These are phyloP conservation scores for Melampsora occidentalis DNA, from an alignment of 1,284 basidiomycete genomes.

Conservation along the genomic window DNA sequence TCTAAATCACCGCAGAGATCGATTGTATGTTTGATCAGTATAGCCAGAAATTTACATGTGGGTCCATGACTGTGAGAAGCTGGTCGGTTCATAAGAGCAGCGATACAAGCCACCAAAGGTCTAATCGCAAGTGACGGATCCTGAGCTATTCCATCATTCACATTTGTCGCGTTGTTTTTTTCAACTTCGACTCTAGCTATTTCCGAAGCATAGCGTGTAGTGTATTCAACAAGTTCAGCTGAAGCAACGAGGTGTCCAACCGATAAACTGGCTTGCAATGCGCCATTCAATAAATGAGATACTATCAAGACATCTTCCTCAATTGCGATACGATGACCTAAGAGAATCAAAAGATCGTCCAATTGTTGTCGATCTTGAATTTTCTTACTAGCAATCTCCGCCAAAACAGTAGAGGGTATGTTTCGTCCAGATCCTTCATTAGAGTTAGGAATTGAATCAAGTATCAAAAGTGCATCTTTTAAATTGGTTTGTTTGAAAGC, in stretches of 20 bases:
- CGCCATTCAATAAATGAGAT: conserved; percentile 33
- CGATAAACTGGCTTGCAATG: conserved; percentile 33
- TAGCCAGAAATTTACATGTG: conserved; percentile 16
- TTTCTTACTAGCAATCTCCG: conserved; percentile 27
- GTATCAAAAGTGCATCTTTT: conserved; percentile 1
- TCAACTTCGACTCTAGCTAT: conserved; percentile 39
- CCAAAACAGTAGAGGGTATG: conserved; percentile 35
- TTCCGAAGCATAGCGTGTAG: conserved; percentile 35
- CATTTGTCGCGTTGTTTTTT: not conserved
- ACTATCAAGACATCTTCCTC: conserved; percentile 20
- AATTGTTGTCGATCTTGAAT: conserved; percentile 12
- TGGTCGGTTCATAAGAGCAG: conserved; percentile 25
- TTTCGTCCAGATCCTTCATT: not conserved
- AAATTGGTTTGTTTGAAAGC: conserved; percentile 28
- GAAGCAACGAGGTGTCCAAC: conserved; percentile 28
- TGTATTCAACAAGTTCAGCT: conserved; percentile 26
- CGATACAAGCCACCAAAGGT: conserved; percentile 37
- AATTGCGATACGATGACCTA: conserved; percentile 38
- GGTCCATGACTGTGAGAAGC: conserved; percentile 25
- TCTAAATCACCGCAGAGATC: conserved; percentile 31
- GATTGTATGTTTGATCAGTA: conserved; percentile 20
- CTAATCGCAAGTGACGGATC: conserved; percentile 25
- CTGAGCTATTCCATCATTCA: not conserved
- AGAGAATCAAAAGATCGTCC: conserved; percentile 15
- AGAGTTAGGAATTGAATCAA: conserved; percentile 4